Base-by-base conservation (phyloP, 2,329 filamentous ascomycete species). In the Talaromyces islandicus region DNA sequence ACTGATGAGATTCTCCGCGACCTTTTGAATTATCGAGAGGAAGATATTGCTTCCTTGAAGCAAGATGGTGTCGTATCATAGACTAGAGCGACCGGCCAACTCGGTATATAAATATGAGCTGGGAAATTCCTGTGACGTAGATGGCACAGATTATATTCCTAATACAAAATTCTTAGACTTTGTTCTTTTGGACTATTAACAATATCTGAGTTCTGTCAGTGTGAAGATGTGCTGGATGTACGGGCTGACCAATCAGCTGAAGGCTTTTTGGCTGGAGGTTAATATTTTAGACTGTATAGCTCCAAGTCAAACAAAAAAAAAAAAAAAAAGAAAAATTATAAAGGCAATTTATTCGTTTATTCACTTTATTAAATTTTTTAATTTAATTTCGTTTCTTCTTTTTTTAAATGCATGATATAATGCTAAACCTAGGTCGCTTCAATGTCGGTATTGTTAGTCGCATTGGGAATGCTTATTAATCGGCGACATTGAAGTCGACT, bases 1-100 rank as follows among this genome's bases (percentile, higher is more conserved):
- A 96, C 92, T 0, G 81, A 91, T 65, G 89, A 94, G 72, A 82
- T 96, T 5, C 74, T 96, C 60, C 71, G 74, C 21, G 81, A 83
- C 25, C 71, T 91, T 24, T 75, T 94, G 19, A 85, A 86, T 0
- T 78, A 90, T 65, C 79, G 75, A 17, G 75, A 80, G 53, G 75
- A 73, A 0, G 81, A 88, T 55, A 88, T 96, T 58, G 72, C 79
- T 46, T 75, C 73, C 10, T 73, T 96, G 64, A 89, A 82, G 68
- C 76, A 80, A 32, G 82, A 85, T 55, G 91, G 91, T 0, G 85
- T 91, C 2, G 79, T 96, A 35, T 80, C 80, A 62, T 85, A 46
- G n/a, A n/a, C n/a, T n/a, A n/a, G 54, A 56, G 24, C 24, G 25
- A 41, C 54, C 19, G n/a, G 43, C 3, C 11, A 38, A 30, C 43